These are phyloP conservation scores for Panellus pusillus DNA, from an alignment of 768 basidiomycete genomes.

Conservation along the genomic window DNA sequence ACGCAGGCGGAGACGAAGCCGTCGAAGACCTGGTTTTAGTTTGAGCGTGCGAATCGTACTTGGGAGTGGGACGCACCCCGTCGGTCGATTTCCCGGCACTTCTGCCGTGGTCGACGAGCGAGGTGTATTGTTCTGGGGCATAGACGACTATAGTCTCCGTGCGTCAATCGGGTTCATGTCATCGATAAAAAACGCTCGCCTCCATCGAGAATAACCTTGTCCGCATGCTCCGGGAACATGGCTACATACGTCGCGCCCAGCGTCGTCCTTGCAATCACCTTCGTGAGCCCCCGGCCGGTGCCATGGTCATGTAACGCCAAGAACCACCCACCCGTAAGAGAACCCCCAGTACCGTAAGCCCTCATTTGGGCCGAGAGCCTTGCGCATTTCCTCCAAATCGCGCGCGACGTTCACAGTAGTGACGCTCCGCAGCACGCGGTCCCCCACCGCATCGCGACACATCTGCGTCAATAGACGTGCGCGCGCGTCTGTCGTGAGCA, in stretches of 20 bases:
- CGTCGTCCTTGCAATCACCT: neutral
- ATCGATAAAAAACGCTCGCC: neutral
- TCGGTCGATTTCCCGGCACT: slow-evolving; percentile 15
- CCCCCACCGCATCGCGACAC: slow-evolving; percentile 15
- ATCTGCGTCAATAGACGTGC: slow-evolving; percentile 4
- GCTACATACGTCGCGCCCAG: slow-evolving; percentile 16
- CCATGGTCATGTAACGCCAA: no score
- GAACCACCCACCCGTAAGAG: slow-evolving; percentile 10
- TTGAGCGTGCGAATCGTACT: neutral
- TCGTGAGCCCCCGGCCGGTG: no score
- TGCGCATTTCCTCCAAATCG: slow-evolving; percentile 17
- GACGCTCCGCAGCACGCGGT: slow-evolving; percentile 15
- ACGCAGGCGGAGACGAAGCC: slow-evolving; percentile 14
- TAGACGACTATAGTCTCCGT: slow-evolving; percentile 2
- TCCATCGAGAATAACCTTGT: slow-evolving; percentile 9
- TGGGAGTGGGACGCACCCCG: neutral
- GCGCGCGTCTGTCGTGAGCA: slow-evolving; percentile 1
- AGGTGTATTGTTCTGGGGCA: slow-evolving; percentile 14
- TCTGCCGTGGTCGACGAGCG: slow-evolving; percentile 10
- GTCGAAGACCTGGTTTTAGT: slow-evolving; percentile 4
- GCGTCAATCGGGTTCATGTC: neutral
- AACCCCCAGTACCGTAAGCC: slow-evolving; percentile 18
- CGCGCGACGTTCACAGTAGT: slow-evolving; percentile 14
- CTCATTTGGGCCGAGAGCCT: slow-evolving; percentile 11
- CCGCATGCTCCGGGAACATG: slow-evolving; percentile 15